These are phyloP conservation scores for Coemansia sp. DNA, from an alignment of 192 early-diverging fungal genomes.

Conservation along the genomic window DNA sequence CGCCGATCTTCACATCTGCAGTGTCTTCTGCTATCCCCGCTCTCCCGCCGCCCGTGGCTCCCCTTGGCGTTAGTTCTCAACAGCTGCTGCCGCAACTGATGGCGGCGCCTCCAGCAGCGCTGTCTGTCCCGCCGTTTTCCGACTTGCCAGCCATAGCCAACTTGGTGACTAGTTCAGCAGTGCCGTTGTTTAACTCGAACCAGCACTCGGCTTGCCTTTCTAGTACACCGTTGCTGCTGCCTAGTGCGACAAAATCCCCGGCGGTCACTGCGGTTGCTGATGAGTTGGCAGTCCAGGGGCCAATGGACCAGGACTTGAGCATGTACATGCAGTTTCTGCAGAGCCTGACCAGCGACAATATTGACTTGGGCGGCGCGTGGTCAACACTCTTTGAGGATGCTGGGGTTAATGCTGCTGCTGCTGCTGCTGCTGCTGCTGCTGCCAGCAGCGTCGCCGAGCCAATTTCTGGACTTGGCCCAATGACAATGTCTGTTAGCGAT, in stretches of 20 bases:
- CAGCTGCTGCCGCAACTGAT: not conserved
- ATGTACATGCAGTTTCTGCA: slow-evolving; percentile 44
- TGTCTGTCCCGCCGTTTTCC: not conserved
- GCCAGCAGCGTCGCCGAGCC: not conserved
- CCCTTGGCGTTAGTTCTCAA: not conserved
- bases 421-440: not conserved
- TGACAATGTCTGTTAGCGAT: not conserved
- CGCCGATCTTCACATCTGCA: not conserved
- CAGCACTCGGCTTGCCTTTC: not conserved
- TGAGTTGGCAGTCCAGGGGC: slow-evolving; percentile 8
- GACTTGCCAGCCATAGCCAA: slow-evolving; percentile 6
- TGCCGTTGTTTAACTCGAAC: not conserved
- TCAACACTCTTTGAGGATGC: slow-evolving; percentile 28
- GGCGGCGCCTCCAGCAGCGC: not conserved
- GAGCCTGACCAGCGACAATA: slow-evolving; percentile 31
- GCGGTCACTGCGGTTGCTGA: slow-evolving; percentile 1
- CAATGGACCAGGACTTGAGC: slow-evolving; percentile 37
- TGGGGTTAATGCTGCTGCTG: not conserved
- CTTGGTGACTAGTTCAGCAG: slow-evolving; percentile 2
- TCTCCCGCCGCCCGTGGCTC: not conserved
- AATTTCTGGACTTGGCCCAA: not conserved
- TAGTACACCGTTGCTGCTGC: not conserved
- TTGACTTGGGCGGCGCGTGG: slow-evolving; percentile 29
- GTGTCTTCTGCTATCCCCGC: not conserved
- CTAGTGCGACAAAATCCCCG: not conserved